Base-by-base conservation (phyloP, 768 basidiomycete genomes). In the Phanerodontia chrysosporium region DNA sequence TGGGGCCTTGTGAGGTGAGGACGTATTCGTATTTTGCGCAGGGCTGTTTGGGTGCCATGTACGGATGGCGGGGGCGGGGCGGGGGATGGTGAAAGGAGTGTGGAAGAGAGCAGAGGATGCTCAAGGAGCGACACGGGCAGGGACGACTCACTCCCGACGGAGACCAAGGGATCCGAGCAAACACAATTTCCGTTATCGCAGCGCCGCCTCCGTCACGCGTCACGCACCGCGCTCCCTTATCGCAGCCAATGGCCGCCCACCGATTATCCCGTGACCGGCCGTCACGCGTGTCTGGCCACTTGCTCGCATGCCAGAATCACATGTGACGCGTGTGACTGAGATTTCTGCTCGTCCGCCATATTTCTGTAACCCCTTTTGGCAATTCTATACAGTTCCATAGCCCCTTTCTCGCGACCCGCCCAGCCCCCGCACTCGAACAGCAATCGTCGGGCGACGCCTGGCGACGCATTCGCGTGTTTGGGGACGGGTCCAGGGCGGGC, bases 21-120 rank as follows among this genome's bases (percentile, higher is more conserved):
- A 89, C 82, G 79, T 88, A 90, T 78, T 89, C 82, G 71, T 87
- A 89, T 70, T 86, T 88, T 63, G 82, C 80, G 70, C 83, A 86
- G 63, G 80, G 79, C 58, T 82, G 80, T 67, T 84, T 84, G 65
- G 81, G 81, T 66, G 86, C 85, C 87, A 89, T 90, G 69, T 71
- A 77, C 58, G 54, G 55, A 27, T 44, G 32, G 53, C 30, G 18
- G 56, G n/a, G 51, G 21, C 14, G 32, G 7, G 32, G 32, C 32
- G 32, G 3, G 39, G 25, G 46, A 45, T 35, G 56, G 28, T 18
- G 48, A 51, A 44, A 22, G 54, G 48, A 28, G 18, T 42, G 60
- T 25, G 25, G 60, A 48, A 18, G 45, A 35, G 36, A 44, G n/a
- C n/a, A n/a, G 56, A 44, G 54, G 51, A 18, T 35, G 53, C 24